Evolutionary conservation across 768 basidiomycete genomes (phyloP).

Genomic region (Boletus reticulatus): DNA sequence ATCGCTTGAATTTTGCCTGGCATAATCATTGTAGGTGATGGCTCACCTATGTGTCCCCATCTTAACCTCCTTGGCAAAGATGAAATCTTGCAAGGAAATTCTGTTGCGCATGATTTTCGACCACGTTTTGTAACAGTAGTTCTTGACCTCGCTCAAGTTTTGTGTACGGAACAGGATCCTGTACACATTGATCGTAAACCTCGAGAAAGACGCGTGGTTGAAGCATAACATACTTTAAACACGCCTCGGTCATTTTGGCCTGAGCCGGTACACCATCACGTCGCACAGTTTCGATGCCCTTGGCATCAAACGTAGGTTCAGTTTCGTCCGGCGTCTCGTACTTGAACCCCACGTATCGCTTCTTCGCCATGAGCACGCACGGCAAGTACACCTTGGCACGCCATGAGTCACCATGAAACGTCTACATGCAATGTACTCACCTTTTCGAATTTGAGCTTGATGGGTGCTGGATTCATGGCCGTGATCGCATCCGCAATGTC

Average conservation of each 20-base stretch:
- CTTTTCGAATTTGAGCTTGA: slow-evolving; percentile 99
- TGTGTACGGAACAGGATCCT: slow-evolving; percentile 91
- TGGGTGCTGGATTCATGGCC: slow-evolving; percentile 78
- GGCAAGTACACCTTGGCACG: slow-evolving; percentile 81
- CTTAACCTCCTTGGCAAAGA: slow-evolving; percentile 90
- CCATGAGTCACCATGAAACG: background rate
- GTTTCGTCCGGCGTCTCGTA: slow-evolving; percentile 81
- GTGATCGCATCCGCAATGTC: slow-evolving; percentile 92
- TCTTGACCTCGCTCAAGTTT: slow-evolving; percentile 86
- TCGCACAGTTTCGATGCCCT: slow-evolving; percentile 96
- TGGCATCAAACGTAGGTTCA: slow-evolving; percentile 87
- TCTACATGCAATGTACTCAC: slow-evolving; percentile 33
- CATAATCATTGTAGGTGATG: background rate
- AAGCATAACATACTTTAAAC: slow-evolving; percentile 64
- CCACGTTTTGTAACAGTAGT: slow-evolving; percentile 85
- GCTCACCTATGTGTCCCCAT: slow-evolving; percentile 89
- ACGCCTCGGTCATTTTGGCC: slow-evolving; percentile 88
- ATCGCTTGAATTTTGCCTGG: too few species aligned
- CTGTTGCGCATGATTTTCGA: slow-evolving; percentile 76
- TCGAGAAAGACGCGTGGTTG: background rate
- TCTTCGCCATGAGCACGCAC: slow-evolving; percentile 95
- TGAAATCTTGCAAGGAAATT: slow-evolving; percentile 87
- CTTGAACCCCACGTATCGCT: slow-evolving; percentile 97
- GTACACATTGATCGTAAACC: background rate
- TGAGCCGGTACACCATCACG: slow-evolving; percentile 90